These are phyloP conservation scores for Ophiostoma sp. DNA, from an alignment of 2,329 filamentous ascomycete genomes.

Conservation along the genomic window DNA sequence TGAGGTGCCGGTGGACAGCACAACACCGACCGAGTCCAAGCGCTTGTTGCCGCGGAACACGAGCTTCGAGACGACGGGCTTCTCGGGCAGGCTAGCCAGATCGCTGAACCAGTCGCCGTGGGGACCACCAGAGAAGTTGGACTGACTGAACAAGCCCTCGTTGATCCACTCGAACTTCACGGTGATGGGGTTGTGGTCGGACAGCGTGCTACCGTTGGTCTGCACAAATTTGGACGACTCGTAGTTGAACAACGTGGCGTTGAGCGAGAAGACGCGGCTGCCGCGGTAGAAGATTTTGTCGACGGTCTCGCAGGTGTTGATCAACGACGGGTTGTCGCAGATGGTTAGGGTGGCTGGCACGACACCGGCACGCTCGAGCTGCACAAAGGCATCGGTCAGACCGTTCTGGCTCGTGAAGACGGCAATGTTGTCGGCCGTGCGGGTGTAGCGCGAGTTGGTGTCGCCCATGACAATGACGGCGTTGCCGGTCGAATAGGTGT, in stretches of 20 bases:
- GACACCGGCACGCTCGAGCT: constrained; percentile 45
- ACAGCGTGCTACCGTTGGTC: constrained; percentile 49
- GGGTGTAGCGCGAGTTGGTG: constrained; percentile 60
- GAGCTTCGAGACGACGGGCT: constrained; percentile 30
- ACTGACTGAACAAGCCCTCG: constrained; percentile 39
- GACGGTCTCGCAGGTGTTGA: constrained; percentile 56
- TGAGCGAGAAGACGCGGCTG: constrained; percentile 42
- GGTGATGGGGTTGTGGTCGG: constrained; percentile 60
- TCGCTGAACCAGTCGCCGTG: constrained; percentile 53
- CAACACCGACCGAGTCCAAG: constrained; percentile 47
- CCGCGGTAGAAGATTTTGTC: constrained; percentile 61
- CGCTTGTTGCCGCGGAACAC: constrained; percentile 44
- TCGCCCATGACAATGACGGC: constrained; percentile 61
- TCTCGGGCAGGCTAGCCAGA: constrained; percentile 35
- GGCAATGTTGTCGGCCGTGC: constrained; percentile 46
- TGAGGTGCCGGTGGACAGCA: constrained; percentile 43
- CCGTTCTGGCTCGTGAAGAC: constrained; percentile 47
- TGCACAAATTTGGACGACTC: constrained; percentile 53
- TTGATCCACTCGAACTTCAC: constrained; percentile 47
- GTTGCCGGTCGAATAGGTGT: constrained; percentile 51
- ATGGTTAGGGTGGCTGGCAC: constrained; percentile 42
- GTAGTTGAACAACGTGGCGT: constrained; percentile 50
- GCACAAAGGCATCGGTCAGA: constrained; percentile 55
- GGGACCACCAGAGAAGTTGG: constrained; percentile 44
- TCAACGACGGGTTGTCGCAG: constrained; percentile 54